These are phyloP conservation scores for Rhazya stricta DNA, from an alignment of 257 asterid genomes.

Conservation along the genomic window DNA sequence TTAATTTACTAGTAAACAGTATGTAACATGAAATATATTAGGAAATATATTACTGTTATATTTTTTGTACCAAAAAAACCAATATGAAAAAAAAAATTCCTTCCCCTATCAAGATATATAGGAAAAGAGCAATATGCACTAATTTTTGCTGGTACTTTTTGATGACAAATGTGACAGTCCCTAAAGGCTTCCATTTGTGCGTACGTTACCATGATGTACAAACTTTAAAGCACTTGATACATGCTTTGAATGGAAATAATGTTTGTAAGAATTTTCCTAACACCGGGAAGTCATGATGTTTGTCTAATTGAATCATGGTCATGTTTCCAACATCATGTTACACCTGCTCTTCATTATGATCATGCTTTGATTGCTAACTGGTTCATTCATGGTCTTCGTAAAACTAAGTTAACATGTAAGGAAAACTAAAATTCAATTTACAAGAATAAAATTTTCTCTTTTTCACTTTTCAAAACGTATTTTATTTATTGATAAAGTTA, in stretches of 20 bases:
- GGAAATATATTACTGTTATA: too few species aligned
- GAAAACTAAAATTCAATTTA: too few species aligned
- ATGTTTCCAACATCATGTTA: neutral
- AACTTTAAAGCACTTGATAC: neutral
- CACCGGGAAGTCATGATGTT: neutral
- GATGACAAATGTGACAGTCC: constrained; percentile 6
- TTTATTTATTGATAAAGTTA: too few species aligned
- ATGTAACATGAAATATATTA: too few species aligned
- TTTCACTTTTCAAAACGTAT: too few species aligned
- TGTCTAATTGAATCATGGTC: neutral
- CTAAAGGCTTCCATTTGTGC: neutral
- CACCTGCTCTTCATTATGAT: neutral
- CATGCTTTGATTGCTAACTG: neutral
- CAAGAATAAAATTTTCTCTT: too few species aligned
- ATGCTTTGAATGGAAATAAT: neutral
- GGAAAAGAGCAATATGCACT: neutral
- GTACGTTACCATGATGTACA: neutral
- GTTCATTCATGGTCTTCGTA: neutral
- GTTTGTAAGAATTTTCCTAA: neutral
- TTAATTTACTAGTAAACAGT: too few species aligned
- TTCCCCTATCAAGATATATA: too few species aligned
- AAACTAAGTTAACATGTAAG: too few species aligned
- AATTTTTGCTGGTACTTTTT: neutral
- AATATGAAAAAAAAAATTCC: too few species aligned
- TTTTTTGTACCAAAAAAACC: too few species aligned